These are phyloP conservation scores for Tolypocladium paradoxum DNA, from an alignment of 2,329 filamentous ascomycete species.

Conservation along the genomic window DNA sequence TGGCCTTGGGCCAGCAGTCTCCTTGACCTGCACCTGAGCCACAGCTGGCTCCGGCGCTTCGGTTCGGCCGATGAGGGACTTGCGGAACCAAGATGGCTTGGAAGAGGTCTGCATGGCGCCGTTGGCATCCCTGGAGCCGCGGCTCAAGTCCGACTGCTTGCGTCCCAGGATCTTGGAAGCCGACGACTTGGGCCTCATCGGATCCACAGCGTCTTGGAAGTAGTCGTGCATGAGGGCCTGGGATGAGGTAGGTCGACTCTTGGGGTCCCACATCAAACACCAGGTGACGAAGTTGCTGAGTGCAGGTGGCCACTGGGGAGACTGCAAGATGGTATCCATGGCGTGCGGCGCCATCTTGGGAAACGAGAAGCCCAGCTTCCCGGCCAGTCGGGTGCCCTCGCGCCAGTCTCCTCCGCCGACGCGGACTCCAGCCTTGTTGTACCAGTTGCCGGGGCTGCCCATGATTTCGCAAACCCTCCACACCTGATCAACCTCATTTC, in stretches of 20 bases:
- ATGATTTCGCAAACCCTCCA: slow-evolving; percentile 99
- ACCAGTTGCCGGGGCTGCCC: slow-evolving; percentile 97
- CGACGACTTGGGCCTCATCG: slow-evolving; percentile 82
- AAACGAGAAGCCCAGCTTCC: slow-evolving; percentile 96
- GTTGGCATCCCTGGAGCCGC: slow-evolving; percentile 49
- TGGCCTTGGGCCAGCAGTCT: slow-evolving; percentile 31
- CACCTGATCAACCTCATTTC: slow-evolving; percentile 97
- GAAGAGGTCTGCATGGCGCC: slow-evolving; percentile 52
- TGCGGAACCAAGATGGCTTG: slow-evolving; percentile 94
- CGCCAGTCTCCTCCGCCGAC: slow-evolving; percentile 97
- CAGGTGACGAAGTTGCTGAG: slow-evolving; percentile 91
- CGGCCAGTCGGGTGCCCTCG: slow-evolving; percentile 81
- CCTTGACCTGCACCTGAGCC: slow-evolving; percentile 35
- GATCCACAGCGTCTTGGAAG: slow-evolving; percentile 85
- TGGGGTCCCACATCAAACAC: slow-evolving; percentile 99
- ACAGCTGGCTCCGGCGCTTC: slow-evolving; percentile 54
- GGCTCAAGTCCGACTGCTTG: slow-evolving; percentile 78
- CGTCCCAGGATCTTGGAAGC: slow-evolving; percentile 74
- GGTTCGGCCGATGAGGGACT: slow-evolving; percentile 77
- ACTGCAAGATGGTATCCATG: slow-evolving; percentile 84
- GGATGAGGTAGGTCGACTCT: slow-evolving; percentile 77
- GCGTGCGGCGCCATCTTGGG: slow-evolving; percentile 98
- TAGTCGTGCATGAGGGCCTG: slow-evolving; percentile 95
- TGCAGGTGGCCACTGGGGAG: slow-evolving; percentile 83
- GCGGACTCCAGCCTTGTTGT: slow-evolving; percentile 76